A percentile compares a stretch with the other conserved stretches of the same genome.
Evolutionary conservation across 257 asterid species (phyloP).

Genomic region (Solanum chmielewskii): DNA sequence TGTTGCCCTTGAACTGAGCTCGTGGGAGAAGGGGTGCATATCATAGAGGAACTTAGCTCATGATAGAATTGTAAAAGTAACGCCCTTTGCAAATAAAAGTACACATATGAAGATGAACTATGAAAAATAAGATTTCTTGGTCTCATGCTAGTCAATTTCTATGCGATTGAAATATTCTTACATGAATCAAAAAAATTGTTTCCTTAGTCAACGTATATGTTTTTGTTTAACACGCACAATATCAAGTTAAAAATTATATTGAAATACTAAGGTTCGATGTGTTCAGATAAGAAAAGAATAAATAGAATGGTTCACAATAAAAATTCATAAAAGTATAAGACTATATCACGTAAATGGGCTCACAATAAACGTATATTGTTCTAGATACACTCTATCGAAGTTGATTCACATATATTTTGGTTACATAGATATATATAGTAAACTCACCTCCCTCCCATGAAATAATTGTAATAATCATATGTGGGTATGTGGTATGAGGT

Average conservation of each 20-base stretch:
- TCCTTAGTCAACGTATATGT: too few relatives aligned
- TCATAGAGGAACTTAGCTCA: accelerated
- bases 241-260: too few relatives aligned
- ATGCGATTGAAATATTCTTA: neutral
- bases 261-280: neutral
- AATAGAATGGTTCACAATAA: neutral
- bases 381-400: too few relatives aligned
- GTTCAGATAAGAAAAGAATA: neutral
- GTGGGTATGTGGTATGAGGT: too few relatives aligned
- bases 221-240: neutral
- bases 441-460: too few relatives aligned
- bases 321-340: neutral
- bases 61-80: neutral
- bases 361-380: neutral
- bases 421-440: too few relatives aligned
- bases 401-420: too few relatives aligned
- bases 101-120: neutral
- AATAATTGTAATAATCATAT: too few relatives aligned
- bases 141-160: neutral
- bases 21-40: neutral
- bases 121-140: neutral
- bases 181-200: neutral
- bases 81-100: neutral
- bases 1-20: neutral
- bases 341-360: neutral